Evolutionary conservation across 2,329 filamentous ascomycete species (phyloP).

Genomic region (Hymenoscyphus salicellus): DNA sequence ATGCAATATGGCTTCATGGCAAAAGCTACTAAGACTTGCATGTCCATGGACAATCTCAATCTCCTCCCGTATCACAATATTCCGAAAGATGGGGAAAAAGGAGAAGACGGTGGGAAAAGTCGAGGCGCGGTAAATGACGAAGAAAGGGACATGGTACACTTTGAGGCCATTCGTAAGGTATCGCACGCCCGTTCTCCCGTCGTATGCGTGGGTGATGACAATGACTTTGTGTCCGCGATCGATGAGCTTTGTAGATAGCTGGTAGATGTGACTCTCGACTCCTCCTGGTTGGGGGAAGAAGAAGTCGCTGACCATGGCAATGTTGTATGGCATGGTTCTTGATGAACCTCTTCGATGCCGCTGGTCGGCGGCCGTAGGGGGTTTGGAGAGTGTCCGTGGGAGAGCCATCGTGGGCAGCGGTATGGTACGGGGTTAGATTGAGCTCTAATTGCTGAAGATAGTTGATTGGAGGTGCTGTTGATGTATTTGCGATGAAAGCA

Average conservation of each 20-base stretch:
- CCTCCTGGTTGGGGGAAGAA: conserved; percentile 98
- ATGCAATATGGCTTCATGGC: conserved; percentile 91
- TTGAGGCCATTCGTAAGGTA: conserved; percentile 98
- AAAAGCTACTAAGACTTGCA: conserved; percentile 86
- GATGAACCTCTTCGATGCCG: not conserved
- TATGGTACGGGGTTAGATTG: not conserved
- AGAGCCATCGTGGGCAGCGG: not conserved
- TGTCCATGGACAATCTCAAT: conserved; percentile 99
- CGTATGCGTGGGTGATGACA: conserved; percentile 93
- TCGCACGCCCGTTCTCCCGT: conserved; percentile 84
- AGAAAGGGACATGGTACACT: conserved; percentile 95
- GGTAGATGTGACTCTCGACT: conserved; percentile 97
- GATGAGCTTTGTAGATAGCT: conserved; percentile 91
- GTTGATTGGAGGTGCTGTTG: not conserved
- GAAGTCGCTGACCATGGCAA: conserved; percentile 96
- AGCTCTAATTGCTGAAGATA: not conserved
- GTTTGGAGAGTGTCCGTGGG: not conserved
- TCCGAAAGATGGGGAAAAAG: conserved; percentile 95
- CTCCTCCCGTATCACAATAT: conserved; percentile 88
- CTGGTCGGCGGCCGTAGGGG: conserved; percentile 11
- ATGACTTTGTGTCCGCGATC: conserved; percentile 98
- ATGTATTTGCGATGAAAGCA: not conserved
- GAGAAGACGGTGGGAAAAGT: conserved; percentile 98
- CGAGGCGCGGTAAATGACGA: conserved; percentile 89
- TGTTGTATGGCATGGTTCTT: conserved; percentile 52